A percentile compares a stretch with the other conserved stretches of the same genome.
These are phyloP conservation scores for Tephrocybe sp. DNA, from an alignment of 768 basidiomycete genomes.

Conservation along the genomic window DNA sequence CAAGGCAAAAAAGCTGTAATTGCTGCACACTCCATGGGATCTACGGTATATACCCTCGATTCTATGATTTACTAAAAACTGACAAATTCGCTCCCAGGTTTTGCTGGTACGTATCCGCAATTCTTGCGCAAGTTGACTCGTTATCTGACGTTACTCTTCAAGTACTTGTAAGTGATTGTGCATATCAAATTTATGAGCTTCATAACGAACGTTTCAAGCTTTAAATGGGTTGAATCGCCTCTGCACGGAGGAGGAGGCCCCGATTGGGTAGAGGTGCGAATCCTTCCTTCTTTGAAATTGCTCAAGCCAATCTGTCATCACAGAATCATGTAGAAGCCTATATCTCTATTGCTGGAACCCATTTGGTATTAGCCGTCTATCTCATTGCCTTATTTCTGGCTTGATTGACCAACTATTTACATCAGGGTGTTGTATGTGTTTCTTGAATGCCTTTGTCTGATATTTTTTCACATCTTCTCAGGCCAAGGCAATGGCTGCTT, in stretches of 20 bases:
- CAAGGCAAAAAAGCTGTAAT: slow-evolving; percentile 80
- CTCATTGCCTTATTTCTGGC: background rate
- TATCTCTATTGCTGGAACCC: slow-evolving; percentile 82
- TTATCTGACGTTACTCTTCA: slow-evolving; percentile 8
- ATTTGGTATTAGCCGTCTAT: slow-evolving; percentile 50
- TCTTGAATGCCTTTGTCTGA: background rate
- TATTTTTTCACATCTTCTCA: slow-evolving; percentile 20
- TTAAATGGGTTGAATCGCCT: slow-evolving; percentile 96
- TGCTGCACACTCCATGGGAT: slow-evolving; percentile 85
- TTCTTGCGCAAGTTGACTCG: background rate
- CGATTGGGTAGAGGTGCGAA: slow-evolving; percentile 84
- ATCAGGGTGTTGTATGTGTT: slow-evolving; percentile 68
- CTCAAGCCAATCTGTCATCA: background rate
- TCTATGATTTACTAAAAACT: background rate
- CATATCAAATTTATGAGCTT: background rate
- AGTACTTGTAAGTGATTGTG: slow-evolving; percentile 78
- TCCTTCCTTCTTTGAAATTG: background rate
- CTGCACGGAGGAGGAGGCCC: slow-evolving; percentile 78
- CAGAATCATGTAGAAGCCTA: slow-evolving; percentile 85
- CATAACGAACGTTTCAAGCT: slow-evolving; percentile 37
- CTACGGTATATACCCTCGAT: slow-evolving; percentile 47
- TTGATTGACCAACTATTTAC: background rate
- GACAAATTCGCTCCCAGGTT: slow-evolving; percentile 27
- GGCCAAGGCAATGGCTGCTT: slow-evolving; percentile 94
- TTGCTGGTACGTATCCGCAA: slow-evolving; percentile 41